Evolutionary conservation across 1,284 basidiomycete genomes (phyloP), one percentile per base, ranked within the genome.

Genomic region (Pseudozyma thailandica): DNA sequence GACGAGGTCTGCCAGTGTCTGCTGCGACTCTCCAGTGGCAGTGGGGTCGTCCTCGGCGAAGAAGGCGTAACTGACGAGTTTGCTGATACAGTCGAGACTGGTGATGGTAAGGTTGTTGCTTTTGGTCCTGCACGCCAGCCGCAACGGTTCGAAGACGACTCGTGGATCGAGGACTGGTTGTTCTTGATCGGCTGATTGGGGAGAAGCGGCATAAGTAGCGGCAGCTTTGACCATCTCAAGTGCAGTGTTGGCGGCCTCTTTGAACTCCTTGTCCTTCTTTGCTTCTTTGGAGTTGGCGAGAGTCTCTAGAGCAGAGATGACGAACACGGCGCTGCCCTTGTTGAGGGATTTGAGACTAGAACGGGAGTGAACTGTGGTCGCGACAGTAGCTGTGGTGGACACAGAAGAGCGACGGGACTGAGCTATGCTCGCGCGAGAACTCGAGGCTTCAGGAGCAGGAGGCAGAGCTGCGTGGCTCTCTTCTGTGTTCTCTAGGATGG

Each of bases 1-100:
- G 15, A 82, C 81, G 18, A 80, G 48, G 44, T 81, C 80, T 8
- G 79, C 76, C 2, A 82, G 63, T 26, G 78, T 60, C 57, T 73
- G 62, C 15, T 50, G 68, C 10, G 65, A 58, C 41, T 70, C 65
- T 10, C 56, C 63, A 13, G 55, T 49, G 20, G 54, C 59, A 0
- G 42, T 28, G 1, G 66, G 62, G n/a, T 76, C 74, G 46, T 82
- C 79, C 50, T 81, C 79, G 25, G 79, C 81, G 39, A 82, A 82
- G 62, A 82, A 82, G 30, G 74, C 73, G 47, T 82, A 82, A 60
- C 72, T 77, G 54, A 82, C 80, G 18, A 82, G 70, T 58, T 82
- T 82, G 51, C 79, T 71, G 39, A 82, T 77, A 69, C 81, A 82
- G 53, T 82, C 81, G 25, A 82, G 62, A 39, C 74, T 65, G 35